Percentiles rank a stretch among this genome's conserved stretches.
These are phyloP conservation scores for Rubia balearica DNA, from an alignment of 305 asterid species.

Conservation along the genomic window DNA sequence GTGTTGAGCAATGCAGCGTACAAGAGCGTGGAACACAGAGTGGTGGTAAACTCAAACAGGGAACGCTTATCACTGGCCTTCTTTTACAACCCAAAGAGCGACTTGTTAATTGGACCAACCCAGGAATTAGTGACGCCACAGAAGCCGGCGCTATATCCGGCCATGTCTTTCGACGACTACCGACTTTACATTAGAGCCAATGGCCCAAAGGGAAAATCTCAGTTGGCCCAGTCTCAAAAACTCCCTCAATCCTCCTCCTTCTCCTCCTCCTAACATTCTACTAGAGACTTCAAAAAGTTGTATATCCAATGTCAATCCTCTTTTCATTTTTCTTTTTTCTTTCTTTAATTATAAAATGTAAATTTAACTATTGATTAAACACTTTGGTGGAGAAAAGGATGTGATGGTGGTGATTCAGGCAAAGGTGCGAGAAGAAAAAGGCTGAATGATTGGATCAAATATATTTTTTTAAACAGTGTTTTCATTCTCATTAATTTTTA, in stretches of 20 bases:
- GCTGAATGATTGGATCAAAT: too few relatives aligned
- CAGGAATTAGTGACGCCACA: conserved; percentile 44
- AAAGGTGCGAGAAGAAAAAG: too few relatives aligned
- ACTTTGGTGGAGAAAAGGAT: too few relatives aligned
- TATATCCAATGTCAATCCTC: background rate
- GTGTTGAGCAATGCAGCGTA: conserved; percentile 64
- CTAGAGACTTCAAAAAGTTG: background rate
- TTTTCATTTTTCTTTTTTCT: background rate
- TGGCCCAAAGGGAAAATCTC: conserved; percentile 83
- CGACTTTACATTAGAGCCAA: conserved; percentile 65
- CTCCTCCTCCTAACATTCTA: background rate
- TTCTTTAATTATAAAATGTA: background rate
- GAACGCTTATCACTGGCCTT: conserved; percentile 64
- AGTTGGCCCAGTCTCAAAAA: conserved; percentile 35
- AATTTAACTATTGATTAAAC: background rate
- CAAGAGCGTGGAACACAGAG: conserved; percentile 71
- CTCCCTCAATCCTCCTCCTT: conserved; percentile 6
- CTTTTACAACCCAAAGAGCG: conserved; percentile 70
- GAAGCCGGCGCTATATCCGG: conserved; percentile 42
- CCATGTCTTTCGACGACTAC: conserved; percentile 63
- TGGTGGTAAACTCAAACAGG: conserved; percentile 49
- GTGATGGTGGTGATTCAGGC: too few relatives aligned
- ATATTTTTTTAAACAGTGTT: too few relatives aligned
- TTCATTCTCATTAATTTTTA: too few relatives aligned
- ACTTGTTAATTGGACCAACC: conserved; percentile 47